Conservation (phyloP, 805 yeast species). For the Candida wancherniae region DNA sequence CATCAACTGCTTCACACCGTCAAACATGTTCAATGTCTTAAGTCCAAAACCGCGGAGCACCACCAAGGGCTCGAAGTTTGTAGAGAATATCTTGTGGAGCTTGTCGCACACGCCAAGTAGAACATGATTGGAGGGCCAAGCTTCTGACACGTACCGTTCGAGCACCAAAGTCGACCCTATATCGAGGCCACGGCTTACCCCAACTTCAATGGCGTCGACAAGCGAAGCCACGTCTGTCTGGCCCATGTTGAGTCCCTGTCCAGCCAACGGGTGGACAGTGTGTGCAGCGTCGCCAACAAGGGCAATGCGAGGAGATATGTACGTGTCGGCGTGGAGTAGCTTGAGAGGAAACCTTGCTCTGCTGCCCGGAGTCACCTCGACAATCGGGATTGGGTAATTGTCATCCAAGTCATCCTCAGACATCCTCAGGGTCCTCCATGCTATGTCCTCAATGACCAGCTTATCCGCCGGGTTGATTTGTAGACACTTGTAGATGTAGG, state of each 20-base stretch:
- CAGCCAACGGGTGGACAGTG: conserved; percentile 94
- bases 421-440: conserved; percentile 57
- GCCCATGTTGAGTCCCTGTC: conserved; percentile 98
- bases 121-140: conserved; percentile 75
- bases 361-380: conserved; percentile 53
- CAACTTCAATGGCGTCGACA: conserved; percentile 63
- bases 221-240: conserved; percentile 83
- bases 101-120: conserved; percentile 88
- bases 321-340: conserved; percentile 85
- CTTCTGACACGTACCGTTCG: conserved; percentile 82
- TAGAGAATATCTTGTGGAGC: conserved; percentile 79
- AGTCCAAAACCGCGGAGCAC: conserved; percentile 72
- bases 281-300: conserved; percentile 99
- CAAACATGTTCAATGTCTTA: conserved; percentile 57
- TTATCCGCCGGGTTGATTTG: conserved; percentile 38
- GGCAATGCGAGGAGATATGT: conserved; percentile 79
- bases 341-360: conserved; percentile 87
- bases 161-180: conserved; percentile 77
- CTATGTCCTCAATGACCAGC: conserved; percentile 59
- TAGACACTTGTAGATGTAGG: conserved; percentile 52
- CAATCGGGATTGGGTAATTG: conserved; percentile 62
- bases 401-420: conserved; percentile 48
- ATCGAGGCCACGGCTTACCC: conserved; percentile 75
- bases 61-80: conserved; percentile 70
- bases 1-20: conserved; percentile 65